Evolutionary conservation across 208 protist species (phyloP), one percentile per base, ranked within the genome.

Genomic region (Acanthamoeba lenticulata): DNA sequence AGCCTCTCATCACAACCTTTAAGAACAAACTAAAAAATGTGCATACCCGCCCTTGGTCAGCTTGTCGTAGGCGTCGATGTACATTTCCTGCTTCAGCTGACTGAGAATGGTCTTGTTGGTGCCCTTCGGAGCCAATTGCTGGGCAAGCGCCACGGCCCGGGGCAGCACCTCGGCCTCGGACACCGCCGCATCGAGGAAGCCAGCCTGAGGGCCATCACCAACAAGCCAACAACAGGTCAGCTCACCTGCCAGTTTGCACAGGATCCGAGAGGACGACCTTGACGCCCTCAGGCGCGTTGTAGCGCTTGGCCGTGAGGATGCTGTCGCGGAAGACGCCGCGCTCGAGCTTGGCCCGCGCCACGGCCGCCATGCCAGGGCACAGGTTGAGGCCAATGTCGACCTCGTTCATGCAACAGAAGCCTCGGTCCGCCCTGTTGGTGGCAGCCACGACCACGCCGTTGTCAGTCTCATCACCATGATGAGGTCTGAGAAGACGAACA

Each of bases 41-140:
- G 29, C 38, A 38, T 38, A 83, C 72, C 72, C 72, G 72, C 72
- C 72, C 27, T 52, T 83, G 38, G 40, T 83, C 17, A 83, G 72
- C 72, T 83, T 83, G 40, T 83, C 38, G 72, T 83, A 49, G 0
- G 72, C 72, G 24, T 83, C 72, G 29, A 83, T 49, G 72, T 83
- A 83, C 72, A 83, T 83, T 29, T 83, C 72, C 72, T 90, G 81
- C 81, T 90, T 90, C 45, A 90, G 81, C 49, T 67, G 34, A 29
- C 49, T 67, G 81, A 90, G 52, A 5, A 65, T 65, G 32, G 27
- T 29, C 34, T 65, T 57, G 81, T 90, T 44, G 17, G 32, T 34
- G 27, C 81, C 81, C 81, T 34, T 45, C 0, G 49, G 47, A 2
- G 81, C 27, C 34, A 90, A 47, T 47, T 90, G 27, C 27, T 38